Base-by-base conservation (phyloP, 495 filamentous ascomycete genomes). In the Trichoderma orchidacearum region DNA sequence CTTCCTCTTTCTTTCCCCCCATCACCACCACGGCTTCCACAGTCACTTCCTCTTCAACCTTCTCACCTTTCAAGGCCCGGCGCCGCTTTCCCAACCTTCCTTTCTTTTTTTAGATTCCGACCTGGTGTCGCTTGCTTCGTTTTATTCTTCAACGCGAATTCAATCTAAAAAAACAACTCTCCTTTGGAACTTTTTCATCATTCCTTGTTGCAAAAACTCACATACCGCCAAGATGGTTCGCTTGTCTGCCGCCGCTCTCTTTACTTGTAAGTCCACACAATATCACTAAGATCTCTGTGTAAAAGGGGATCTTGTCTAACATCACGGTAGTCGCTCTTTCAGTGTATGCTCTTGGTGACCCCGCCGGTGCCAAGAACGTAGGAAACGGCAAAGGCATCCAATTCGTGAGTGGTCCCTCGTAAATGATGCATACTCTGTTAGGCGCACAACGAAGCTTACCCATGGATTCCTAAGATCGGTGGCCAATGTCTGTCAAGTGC, bases 401-500 rank as follows among this genome's bases (percentile, higher is more conserved):
- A 57, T 72, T 70, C 56, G 70, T 71, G 58, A 67, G 17, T 71
- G 68, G 53, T 15, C 8, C 4, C 12, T 36, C 12, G 12, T 36
- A 11, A 9, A 36, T n/a, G 13, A 36, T 36, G 13, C 3, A 11
- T 15, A 9, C 17, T n/a, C 13, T 15, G 4, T 4, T 0, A 13
- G 4, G 34, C 13, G 4, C 34, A 13, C 34, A 15, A n/a, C 12
- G 17, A 36, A 36, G 13, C 34, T 36, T 11, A 36, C 34, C 34
- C n/a, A n/a, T 13, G 12, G 34, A 36, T 15, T 11, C 12, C 34
- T n/a, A n/a, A 36, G 34, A 75, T 73, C 59, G 70, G 68, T 17
- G 73, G 72, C 3, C 66, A 72, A 30, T 75, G 73, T 58, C 59
- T 67, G 21, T 62, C 64, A 18, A 63, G 59, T 1, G 70, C 65